Evolutionary conservation across 2,329 filamentous ascomycete genomes (phyloP).

Genomic region (Cladosporium sp.): DNA sequence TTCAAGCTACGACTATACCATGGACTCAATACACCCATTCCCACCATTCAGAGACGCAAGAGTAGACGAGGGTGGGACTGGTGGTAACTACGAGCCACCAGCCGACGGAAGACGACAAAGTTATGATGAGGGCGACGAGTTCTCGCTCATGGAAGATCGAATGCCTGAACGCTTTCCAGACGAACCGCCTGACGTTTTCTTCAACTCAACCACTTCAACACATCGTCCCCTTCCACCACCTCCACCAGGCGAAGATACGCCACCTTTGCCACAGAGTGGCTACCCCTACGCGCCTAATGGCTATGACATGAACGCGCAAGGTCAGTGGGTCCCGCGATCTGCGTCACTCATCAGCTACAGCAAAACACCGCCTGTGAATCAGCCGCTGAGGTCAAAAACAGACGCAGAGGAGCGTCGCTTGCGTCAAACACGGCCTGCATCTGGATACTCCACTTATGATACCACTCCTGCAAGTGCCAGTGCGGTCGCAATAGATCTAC

Average conservation of each 20-base stretch:
- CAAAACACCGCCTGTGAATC: slow-evolving; percentile 69
- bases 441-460: slow-evolving; percentile 34
- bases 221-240: slow-evolving; percentile 59
- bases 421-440: slow-evolving; percentile 41
- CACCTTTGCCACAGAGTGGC: slow-evolving; percentile 6
- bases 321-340: slow-evolving; percentile 58
- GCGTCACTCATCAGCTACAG: slow-evolving; percentile 80
- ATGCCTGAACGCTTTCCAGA: slow-evolving; percentile 33
- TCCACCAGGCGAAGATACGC: slow-evolving; percentile 51
- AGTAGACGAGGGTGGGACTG: slow-evolving; percentile 86
- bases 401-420: slow-evolving; percentile 70
- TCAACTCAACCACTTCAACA: slow-evolving; percentile 72
- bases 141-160: slow-evolving; percentile 39
- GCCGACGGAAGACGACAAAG: slow-evolving; percentile 64
- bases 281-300: slow-evolving; percentile 22
- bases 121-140: slow-evolving; percentile 90
- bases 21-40: slow-evolving; percentile 54
- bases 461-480: slow-evolving; percentile 32
- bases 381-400: slow-evolving; percentile 88
- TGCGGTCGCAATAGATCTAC: slow-evolving; percentile 69
- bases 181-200: slow-evolving; percentile 87
- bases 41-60: slow-evolving; percentile 58
- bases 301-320: slow-evolving; percentile 23
- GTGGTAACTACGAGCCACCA: slow-evolving; percentile 73
- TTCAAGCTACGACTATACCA: slow-evolving; percentile 32